Conservation (phyloP, 2,329 filamentous ascomycete species). For the Aaosphaeria arxii region DNA sequence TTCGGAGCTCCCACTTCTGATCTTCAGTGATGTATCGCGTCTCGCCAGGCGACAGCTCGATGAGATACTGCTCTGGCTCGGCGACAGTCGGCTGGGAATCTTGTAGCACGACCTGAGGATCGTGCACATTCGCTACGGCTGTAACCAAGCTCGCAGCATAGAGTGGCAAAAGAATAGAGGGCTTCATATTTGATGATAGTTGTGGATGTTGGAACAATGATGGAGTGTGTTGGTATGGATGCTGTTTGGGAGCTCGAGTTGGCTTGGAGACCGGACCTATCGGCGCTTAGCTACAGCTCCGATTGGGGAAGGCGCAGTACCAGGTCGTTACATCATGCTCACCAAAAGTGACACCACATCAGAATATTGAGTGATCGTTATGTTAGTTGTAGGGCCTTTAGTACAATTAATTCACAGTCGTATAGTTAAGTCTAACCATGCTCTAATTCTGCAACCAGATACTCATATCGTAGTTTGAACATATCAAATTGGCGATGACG, state of each 20-base stretch:
- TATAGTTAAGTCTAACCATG: too few species aligned
- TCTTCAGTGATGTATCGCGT: slow-evolving; percentile 88
- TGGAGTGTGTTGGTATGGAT: slow-evolving; percentile 5
- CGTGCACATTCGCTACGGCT: slow-evolving; percentile 22
- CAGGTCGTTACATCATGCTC: too few species aligned
- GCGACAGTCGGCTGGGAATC: slow-evolving; percentile 22
- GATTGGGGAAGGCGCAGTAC: slow-evolving; percentile 4
- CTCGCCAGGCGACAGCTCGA: slow-evolving; percentile 82
- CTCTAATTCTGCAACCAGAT: too few species aligned
- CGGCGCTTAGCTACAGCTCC: neutral
- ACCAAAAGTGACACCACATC: too few species aligned
- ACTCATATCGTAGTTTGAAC: too few species aligned
- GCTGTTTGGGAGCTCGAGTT: slow-evolving; percentile 7
- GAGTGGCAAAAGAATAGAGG: slow-evolving; percentile 29
- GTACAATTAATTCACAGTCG: too few species aligned
- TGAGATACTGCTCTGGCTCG: slow-evolving; percentile 49
- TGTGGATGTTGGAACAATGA: slow-evolving; percentile 4
- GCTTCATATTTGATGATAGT: slow-evolving; percentile 26
- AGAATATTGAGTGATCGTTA: too few species aligned
- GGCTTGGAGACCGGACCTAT: slow-evolving; percentile 22
- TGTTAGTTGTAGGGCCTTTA: too few species aligned
- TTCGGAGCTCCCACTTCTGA: slow-evolving; percentile 86
- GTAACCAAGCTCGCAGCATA: slow-evolving; percentile 26
- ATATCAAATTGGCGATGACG: too few species aligned
- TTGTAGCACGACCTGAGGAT: slow-evolving; percentile 26